Conservation (phyloP, 2,329 filamentous ascomycete genomes). For the Cordyceps cateniannulata region DNA sequence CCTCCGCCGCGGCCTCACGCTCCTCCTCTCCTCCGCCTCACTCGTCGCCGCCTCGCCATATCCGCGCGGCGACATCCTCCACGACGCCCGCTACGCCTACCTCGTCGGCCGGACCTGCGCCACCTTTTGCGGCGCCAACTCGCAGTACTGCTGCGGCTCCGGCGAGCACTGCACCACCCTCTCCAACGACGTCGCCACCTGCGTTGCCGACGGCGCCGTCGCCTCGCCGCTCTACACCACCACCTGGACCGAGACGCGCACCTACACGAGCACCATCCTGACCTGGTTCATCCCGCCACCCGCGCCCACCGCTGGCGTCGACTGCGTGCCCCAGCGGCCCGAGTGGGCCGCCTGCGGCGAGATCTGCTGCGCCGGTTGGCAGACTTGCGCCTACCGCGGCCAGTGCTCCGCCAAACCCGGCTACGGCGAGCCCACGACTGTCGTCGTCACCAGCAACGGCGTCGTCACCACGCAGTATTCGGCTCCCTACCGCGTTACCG, state of each 20-base stretch:
- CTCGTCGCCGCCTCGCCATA: slow-evolving; percentile 38
- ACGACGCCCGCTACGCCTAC: slow-evolving; percentile 43
- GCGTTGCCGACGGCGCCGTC: slow-evolving; percentile 30
- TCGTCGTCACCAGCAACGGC: slow-evolving; percentile 39
- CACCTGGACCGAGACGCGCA: slow-evolving; percentile 55
- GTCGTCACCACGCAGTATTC: slow-evolving; percentile 50
- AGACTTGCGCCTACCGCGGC: slow-evolving; percentile 56
- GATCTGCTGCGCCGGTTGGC: slow-evolving; percentile 64
- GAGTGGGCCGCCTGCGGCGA: slow-evolving; percentile 57
- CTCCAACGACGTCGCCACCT: slow-evolving; percentile 42
- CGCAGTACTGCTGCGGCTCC: slow-evolving; percentile 48
- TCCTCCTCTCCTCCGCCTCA: slow-evolving; percentile 31
- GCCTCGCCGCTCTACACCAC: slow-evolving; percentile 39
- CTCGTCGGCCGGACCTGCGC: slow-evolving; percentile 44
- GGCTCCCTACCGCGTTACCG: slow-evolving; percentile 45
- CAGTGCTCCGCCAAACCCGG: slow-evolving; percentile 52
- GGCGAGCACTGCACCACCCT: slow-evolving; percentile 46
- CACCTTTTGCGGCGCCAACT: slow-evolving; percentile 47
- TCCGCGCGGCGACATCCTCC: slow-evolving; percentile 37
- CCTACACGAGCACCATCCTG: slow-evolving; percentile 53
- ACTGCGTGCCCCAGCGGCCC: slow-evolving; percentile 44
- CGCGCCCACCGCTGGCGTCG: slow-evolving; percentile 34
- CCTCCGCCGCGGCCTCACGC: slow-evolving; percentile 19
- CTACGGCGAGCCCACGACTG: slow-evolving; percentile 35
- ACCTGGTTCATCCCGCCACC: slow-evolving; percentile 42